Conservation (phyloP, 2,329 filamentous ascomycete genomes). For the Bipolaris cookei region DNA sequence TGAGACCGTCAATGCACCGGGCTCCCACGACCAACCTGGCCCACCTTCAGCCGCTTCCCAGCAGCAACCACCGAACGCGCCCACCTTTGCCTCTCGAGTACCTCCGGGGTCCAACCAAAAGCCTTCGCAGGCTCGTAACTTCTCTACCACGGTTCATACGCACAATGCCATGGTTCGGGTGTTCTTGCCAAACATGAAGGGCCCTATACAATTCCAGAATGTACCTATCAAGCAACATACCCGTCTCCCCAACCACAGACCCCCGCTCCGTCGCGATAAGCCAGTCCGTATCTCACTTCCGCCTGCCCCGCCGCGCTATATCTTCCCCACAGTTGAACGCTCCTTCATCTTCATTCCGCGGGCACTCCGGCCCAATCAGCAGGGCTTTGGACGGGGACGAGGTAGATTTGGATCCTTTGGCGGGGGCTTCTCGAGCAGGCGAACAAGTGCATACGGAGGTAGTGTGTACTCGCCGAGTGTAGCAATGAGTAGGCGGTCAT, state of each 20-base stretch:
- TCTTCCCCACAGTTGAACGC: slow-evolving; percentile 85
- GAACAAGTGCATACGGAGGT: slow-evolving; percentile 82
- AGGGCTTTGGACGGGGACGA: slow-evolving; percentile 70
- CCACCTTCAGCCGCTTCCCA: slow-evolving; percentile 22
- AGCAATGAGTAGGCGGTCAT: slow-evolving; percentile 87
- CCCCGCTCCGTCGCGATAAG: slow-evolving; percentile 92
- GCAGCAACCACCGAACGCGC: slow-evolving; percentile 26
- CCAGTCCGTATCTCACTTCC: slow-evolving; percentile 93
- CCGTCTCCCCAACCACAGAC: slow-evolving; percentile 90
- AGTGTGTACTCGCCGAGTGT: slow-evolving; percentile 86
- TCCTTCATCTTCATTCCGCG: slow-evolving; percentile 98
- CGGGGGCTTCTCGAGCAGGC: slow-evolving; percentile 69
- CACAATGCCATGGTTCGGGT: slow-evolving; percentile 87
- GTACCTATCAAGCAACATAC: slow-evolving; percentile 90
- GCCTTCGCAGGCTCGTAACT: slow-evolving; percentile 51
- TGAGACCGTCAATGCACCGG: slow-evolving; percentile 63
- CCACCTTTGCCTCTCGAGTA: slow-evolving; percentile 32
- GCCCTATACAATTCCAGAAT: slow-evolving; percentile 72
- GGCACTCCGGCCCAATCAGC: slow-evolving; percentile 90
- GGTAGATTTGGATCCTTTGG: slow-evolving; percentile 72
- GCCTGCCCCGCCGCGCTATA: slow-evolving; percentile 78
- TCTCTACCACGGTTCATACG: slow-evolving; percentile 83
- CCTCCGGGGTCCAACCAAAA: slow-evolving; percentile 35
- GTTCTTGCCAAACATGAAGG: slow-evolving; percentile 75
- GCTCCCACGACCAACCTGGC: slow-evolving; percentile 35